Conservation (phyloP, 129 eudicot genomes). For the Logfia minima region DNA sequence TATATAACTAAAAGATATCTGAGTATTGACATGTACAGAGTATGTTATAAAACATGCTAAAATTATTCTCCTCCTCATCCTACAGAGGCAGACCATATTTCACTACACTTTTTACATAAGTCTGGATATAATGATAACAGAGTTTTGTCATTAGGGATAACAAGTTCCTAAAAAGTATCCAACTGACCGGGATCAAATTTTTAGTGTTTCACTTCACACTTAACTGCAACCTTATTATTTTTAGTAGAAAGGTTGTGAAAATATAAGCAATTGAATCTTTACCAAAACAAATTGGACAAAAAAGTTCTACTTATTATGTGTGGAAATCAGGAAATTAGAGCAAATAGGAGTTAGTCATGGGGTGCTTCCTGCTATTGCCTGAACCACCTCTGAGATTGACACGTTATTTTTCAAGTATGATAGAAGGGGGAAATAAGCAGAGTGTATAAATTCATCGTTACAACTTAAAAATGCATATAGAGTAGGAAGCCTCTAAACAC, state of each 20-base stretch:
- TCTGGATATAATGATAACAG: background rate
- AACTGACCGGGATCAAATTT: background rate
- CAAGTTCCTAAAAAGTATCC: background rate
- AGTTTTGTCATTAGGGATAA: background rate
- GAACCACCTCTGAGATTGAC: background rate
- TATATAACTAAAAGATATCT: no score
- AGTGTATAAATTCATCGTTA: background rate
- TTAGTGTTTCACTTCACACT: background rate
- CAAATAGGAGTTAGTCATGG: background rate
- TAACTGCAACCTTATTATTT: background rate
- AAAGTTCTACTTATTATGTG: background rate
- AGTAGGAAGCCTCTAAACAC: background rate
- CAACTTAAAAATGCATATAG: background rate
- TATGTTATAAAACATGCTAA: background rate
- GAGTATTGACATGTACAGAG: background rate
- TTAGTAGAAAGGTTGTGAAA: background rate
- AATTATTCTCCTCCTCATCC: background rate
- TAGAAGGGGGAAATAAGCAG: background rate
- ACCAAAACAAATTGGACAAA: background rate
- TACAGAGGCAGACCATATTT: background rate
- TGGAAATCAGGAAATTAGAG: background rate
- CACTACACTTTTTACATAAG: background rate
- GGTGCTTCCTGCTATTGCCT: background rate
- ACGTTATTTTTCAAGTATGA: background rate
- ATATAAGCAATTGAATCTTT: background rate